Percentiles rank a stretch among this genome's conserved stretches.
phyloP scores from a whole-genome alignment of 75 land plant species.

The Pinus albicaulis region DNA sequence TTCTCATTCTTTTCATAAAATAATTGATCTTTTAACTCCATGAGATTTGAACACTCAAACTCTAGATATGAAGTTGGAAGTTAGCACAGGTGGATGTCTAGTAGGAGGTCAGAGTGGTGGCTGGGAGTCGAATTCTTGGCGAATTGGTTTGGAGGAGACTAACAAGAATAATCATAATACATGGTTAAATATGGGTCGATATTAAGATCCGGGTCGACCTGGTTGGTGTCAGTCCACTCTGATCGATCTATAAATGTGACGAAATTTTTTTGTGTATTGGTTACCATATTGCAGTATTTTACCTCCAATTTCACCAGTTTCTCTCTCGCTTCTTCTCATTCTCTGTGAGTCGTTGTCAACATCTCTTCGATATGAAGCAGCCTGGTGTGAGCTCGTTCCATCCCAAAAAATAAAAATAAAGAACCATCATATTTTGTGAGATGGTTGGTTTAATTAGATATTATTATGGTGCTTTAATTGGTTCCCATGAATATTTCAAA shows the following conservation, averaged over 20 bases:
- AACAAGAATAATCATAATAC: too few species aligned
- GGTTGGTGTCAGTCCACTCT: neutral
- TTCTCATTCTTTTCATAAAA: neutral
- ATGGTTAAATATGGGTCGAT: too few species aligned
- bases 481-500: too few species aligned
- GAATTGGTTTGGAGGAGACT: too few species aligned
- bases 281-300: conserved; percentile 5
- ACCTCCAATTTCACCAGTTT: conserved; percentile 42
- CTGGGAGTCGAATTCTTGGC: neutral
- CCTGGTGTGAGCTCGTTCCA: too few species aligned
- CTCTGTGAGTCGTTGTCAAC: conserved; percentile 26
- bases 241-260: neutral
- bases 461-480: too few species aligned
- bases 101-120: neutral
- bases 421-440: too few species aligned
- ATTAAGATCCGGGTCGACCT: too few species aligned
- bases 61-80: too few species aligned
- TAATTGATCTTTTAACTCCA: neutral
- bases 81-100: neutral
- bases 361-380: conserved; percentile 21
- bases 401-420: too few species aligned
- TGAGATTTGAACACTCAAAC: neutral
- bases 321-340: conserved; percentile 66
- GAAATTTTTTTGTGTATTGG: neutral
- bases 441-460: too few species aligned